Base-by-base conservation (phyloP, 805 yeast genomes). In the Osmozyma mogii region DNA sequence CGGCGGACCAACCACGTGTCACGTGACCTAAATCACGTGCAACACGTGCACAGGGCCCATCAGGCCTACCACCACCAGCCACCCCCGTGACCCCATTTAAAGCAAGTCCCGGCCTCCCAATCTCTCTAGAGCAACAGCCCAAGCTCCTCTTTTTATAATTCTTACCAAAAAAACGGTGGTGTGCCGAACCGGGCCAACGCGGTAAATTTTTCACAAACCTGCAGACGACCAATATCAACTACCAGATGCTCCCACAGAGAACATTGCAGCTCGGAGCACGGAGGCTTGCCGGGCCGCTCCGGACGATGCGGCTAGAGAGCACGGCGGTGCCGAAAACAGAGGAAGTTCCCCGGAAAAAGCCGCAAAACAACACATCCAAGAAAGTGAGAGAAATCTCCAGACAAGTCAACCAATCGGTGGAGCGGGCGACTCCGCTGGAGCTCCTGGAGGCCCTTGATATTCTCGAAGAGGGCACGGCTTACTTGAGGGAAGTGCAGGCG, bases 381-480 rank as follows among this genome's bases (percentile, higher is more conserved):
- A 28, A 18, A 13, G 20, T 61, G 28, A 41, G 45, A 11, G 67
- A 61, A 33, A 56, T 63, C 21, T 37, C 54, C 9, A 38, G 39
- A 8, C 68, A 61, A 37, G 48, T 63, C 25, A 31, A 36, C 7
- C 33, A 36, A 4, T 45, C 61, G 1, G 49, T 56, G 17, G 36
- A 42, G 11, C 33, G 45, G 3, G 29, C 31, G 6, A 15, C 41
- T 5, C 28, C 32, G 10, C 22, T 26, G 8, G 50, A 47, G 21
- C 36, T 57, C 17, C 18, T 38, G 8, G 69, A 61, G 29, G 41
- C 56, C 11, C 33, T 51, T 15, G 62, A 55, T 18, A 61, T 63
- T 27, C 51, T 60, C 29, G 63, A 60, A 25, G 68, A 63, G 38
- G 68, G 68, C 3, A 40, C 61, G 17, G 35, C 54, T 16, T 63